Evolutionary conservation across 2,329 filamentous ascomycete species (phyloP).

Genomic region (Bipolaris bicolor): DNA sequence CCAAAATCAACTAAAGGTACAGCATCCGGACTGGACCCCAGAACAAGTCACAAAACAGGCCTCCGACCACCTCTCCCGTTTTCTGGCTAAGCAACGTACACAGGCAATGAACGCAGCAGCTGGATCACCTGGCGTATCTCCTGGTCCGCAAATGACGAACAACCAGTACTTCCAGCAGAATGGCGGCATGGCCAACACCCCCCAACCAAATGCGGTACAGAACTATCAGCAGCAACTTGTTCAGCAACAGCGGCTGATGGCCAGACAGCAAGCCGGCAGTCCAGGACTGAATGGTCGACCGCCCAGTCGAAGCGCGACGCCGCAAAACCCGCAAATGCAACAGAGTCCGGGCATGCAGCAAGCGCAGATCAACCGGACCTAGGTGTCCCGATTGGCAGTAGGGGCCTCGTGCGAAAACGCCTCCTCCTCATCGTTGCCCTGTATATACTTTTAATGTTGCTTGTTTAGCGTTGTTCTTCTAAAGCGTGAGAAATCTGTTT

Average conservation of each 20-base stretch:
- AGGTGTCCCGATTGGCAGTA: conserved; percentile 9
- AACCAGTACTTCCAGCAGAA: conserved; percentile 45
- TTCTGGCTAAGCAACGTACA: conserved; percentile 42
- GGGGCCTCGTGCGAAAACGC: conserved; percentile 25
- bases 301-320: conserved; percentile 48
- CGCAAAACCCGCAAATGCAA: conserved; percentile 45
- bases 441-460: conserved; percentile 43
- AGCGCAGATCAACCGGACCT: conserved; percentile 36
- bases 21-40: conserved; percentile 46
- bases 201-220: conserved; percentile 44
- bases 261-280: conserved; percentile 40
- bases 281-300: conserved; percentile 41
- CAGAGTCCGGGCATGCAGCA: conserved; percentile 45
- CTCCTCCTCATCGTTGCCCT: conserved; percentile 24
- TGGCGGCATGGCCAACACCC: conserved; percentile 36
- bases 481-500: conserved; percentile 12
- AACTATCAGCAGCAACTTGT: conserved; percentile 48
- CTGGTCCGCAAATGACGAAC: conserved; percentile 42
- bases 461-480: conserved; percentile 17
- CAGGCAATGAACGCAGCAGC: conserved; percentile 49
- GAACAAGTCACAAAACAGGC: conserved; percentile 45
- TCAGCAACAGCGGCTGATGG: conserved; percentile 48
- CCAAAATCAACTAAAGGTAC: conserved; percentile 40
- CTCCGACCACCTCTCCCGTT: conserved; percentile 42
- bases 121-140: conserved; percentile 40